Percentiles rank a stretch among this genome's conserved stretches.
Conservation (phyloP, 2,329 filamentous ascomycete species). For the Apiospora marii region DNA sequence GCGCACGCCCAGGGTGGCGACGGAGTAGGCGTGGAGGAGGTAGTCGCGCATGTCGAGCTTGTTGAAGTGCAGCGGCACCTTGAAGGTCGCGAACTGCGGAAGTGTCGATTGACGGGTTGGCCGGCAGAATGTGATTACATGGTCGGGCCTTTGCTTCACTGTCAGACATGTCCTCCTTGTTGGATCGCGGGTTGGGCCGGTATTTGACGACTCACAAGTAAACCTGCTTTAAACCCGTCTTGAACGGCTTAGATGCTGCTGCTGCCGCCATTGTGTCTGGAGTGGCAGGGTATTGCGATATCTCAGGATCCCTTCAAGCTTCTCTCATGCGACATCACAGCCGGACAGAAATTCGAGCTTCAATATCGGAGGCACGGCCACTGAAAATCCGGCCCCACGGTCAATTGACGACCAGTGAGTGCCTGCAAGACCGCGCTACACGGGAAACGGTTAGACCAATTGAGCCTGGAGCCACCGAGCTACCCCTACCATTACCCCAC, state of each 20-base stretch:
- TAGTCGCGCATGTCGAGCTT: constrained; percentile 98
- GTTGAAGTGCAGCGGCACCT: constrained; percentile 89
- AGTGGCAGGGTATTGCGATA: constrained; percentile 9
- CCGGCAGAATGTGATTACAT: constrained; percentile 28
- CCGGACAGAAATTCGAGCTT: constrained; percentile 25
- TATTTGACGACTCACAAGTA: constrained; percentile 42
- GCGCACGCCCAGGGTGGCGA: constrained; percentile 76
- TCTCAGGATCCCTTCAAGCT: background rate
- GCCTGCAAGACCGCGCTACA: background rate
- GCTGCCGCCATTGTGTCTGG: constrained; percentile 32
- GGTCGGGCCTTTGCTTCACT: constrained; percentile 23
- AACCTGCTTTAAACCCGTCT: constrained; percentile 41
- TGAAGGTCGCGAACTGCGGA: constrained; percentile 86
- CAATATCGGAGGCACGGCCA: constrained; percentile 26
- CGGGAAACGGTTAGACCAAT: constrained; percentile 5
- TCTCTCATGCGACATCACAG: constrained; percentile 10
- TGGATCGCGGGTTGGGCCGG: background rate
- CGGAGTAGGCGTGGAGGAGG: constrained; percentile 84
- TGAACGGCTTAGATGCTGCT: constrained; percentile 34
- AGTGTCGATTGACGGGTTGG: constrained; percentile 23
- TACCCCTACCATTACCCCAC: constrained; percentile 9
- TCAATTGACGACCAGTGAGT: background rate
- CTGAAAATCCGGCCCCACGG: constrained; percentile 24
- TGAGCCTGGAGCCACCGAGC: background rate
- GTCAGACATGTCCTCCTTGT: constrained; percentile 14